Base-by-base conservation (phyloP, 345 rosid species). In the Sisymbrium altissimum region DNA sequence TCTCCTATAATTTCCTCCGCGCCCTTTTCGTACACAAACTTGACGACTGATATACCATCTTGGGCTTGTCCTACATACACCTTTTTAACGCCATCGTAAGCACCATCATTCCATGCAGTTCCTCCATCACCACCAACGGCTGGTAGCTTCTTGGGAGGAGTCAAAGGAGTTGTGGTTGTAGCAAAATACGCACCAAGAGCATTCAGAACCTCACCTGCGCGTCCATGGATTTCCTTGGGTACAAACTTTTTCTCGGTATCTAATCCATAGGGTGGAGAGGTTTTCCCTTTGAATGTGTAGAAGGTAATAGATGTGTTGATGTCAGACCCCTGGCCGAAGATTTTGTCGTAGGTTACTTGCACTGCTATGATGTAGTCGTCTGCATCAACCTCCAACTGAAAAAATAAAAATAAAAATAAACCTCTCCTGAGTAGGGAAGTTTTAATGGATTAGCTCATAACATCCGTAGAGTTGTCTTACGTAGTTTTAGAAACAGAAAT, bases 81-180 rank as follows among this genome's bases (percentile, higher is more conserved):
- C 8, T 70, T 63, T 9, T 44, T 70, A 33, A 76, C 61, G 29
- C 80, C 71, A 25, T 55, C 61, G 15, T 30, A 70, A 3, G 60
- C 60, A 38, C 72, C 76, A 70, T 77, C 76, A 27, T 77, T 72
- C 76, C 76, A 77, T 71, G 17, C 18, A 65, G 23, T 36, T 64
- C 80, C 76, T n/a, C 9, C 21, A 12, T 52, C 58, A 35, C 70
- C 21, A 53, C 74, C 79, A 38, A 27, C 5, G 3, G 48, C 79
- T 3, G 11, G 4, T 14, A 75, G 73, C 52, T 50, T 75, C 11
- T 60, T 64, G 21, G 36, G 21, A 14, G 64, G n/a, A 29, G 1
- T 23, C 25, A 23, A 3, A 23, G 25, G 25, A 23, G 25, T 23
- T 23, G 25, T 23, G 25, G 25, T 23, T 23, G 10, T 32, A 30